Conservation (phyloP, 2,329 filamentous ascomycete species). For the Raffaelea albimanens region DNA sequence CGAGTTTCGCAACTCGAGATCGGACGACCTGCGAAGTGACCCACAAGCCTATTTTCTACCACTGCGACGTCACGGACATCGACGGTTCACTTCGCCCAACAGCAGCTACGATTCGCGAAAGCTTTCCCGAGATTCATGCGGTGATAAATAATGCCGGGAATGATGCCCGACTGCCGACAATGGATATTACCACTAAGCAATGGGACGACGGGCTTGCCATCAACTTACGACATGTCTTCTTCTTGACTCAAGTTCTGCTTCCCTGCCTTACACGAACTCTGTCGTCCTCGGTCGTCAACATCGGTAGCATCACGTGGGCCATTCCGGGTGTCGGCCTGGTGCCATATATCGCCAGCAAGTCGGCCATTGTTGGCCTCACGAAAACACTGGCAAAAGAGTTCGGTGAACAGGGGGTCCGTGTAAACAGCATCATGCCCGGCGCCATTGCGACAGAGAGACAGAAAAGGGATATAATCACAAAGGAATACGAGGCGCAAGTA, state of each 20-base stretch:
- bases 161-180: constrained; percentile 19
- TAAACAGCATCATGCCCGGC: constrained; percentile 41
- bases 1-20: constrained; percentile 4
- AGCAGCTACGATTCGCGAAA: constrained; percentile 21
- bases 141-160: constrained; percentile 28
- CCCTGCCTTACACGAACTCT: constrained; percentile 24
- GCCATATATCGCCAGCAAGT: constrained; percentile 28
- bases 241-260: constrained; percentile 28
- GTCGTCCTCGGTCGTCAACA: constrained; percentile 26
- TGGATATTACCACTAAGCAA: constrained; percentile 26
- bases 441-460: constrained; percentile 35
- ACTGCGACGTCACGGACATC: constrained; percentile 32
- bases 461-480: constrained; percentile 31
- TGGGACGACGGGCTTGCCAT: constrained; percentile 33
- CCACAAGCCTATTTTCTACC: constrained; percentile 25
- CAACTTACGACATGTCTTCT: constrained; percentile 35
- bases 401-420: constrained; percentile 24
- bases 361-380: constrained; percentile 29
- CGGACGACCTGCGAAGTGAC: constrained; percentile 3
- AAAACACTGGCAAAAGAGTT: constrained; percentile 27
- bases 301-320: constrained; percentile 28
- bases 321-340: constrained; percentile 23
- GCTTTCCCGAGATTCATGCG: constrained; percentile 16
- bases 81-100: constrained; percentile 20
- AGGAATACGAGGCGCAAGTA: constrained; percentile 26